phyloP scores from a whole-genome alignment of 2,329 filamentous ascomycete genomes.

The Apiospora sp. region DNA sequence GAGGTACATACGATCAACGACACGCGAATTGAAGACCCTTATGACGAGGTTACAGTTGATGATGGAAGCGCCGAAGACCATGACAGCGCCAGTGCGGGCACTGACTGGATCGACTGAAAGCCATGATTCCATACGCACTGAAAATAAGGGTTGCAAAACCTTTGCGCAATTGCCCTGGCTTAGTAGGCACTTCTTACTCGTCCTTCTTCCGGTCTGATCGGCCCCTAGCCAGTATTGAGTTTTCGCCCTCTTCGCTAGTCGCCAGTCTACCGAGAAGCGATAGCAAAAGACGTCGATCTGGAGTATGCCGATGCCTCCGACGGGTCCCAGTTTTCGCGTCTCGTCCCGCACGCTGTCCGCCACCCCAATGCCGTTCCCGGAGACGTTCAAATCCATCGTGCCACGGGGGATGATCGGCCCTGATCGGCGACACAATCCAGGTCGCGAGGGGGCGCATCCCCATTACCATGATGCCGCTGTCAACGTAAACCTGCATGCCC shows the following conservation, averaged over 20 bases:
- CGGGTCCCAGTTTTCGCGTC: constrained; percentile 11
- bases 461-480: constrained; percentile 10
- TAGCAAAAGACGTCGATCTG: constrained; percentile 9
- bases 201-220: neutral
- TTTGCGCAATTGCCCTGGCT: constrained; percentile 3
- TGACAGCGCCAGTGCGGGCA: neutral
- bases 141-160: neutral
- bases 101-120: neutral
- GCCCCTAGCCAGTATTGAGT: neutral
- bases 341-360: constrained; percentile 15
- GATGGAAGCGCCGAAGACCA: neutral
- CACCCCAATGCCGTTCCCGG: neutral
- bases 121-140: neutral
- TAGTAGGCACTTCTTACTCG: neutral
- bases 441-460: neutral
- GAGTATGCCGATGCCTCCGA: constrained; percentile 5
- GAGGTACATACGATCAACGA: neutral
- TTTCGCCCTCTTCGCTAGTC: neutral
- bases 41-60: neutral
- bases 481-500: constrained; percentile 8
- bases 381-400: constrained; percentile 1
- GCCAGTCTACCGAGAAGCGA: constrained; percentile 8
- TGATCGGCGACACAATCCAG: neutral
- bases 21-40: neutral
- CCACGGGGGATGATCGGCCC: neutral